Evolutionary conservation across 495 filamentous ascomycete genomes (phyloP), one percentile per base, ranked within the genome.

Genomic region (Beverwykella pulmonaria): DNA sequence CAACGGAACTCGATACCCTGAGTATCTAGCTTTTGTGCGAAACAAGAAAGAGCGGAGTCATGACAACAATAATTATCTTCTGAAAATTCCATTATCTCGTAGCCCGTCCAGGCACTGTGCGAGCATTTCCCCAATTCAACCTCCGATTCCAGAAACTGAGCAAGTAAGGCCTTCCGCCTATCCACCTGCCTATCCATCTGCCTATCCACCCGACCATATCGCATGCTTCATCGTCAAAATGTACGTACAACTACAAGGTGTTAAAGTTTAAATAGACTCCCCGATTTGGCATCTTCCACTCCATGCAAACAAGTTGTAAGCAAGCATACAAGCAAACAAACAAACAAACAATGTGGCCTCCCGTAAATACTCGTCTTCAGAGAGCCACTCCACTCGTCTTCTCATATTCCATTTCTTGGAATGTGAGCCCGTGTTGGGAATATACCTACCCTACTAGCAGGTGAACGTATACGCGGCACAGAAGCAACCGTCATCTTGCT

Each of bases 171-270:
- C 12, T 5, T 12, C 32, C 32, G 32, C 32, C 32, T 12, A 34
- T 12, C 32, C 32, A 5, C 32, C 12, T 6, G 12, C n/a, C n/a
- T n/a, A n/a, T n/a, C 5, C 12, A 12, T 12, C 32, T 12, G 32
- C 32, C 32, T 12, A 34, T 12, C 32, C 32, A 5, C 32, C 12
- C 5, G 12, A n/a, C n/a, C n/a, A 34, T 34, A 34, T 34, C 32
- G 39, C 39, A 44, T 44, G 39, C 53, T 27, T 25, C 53, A 30
- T 55, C 53, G 32, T 55, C 53, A 34, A 32, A 55, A 44, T 12
- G 27, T 55, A 55, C 53, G 48, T 52, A 52, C 48, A 55, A 55
- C 53, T 55, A 55, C 53, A 55, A 29, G 39, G 8, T 10, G 17
- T 6, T 9, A n/a, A 10, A n/a, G n/a, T n/a, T n/a, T n/a, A n/a